Evolutionary conservation across 208 protist species (phyloP), one percentile per base, ranked within the genome.

Genomic region (Trypanosoma brucei): DNA sequence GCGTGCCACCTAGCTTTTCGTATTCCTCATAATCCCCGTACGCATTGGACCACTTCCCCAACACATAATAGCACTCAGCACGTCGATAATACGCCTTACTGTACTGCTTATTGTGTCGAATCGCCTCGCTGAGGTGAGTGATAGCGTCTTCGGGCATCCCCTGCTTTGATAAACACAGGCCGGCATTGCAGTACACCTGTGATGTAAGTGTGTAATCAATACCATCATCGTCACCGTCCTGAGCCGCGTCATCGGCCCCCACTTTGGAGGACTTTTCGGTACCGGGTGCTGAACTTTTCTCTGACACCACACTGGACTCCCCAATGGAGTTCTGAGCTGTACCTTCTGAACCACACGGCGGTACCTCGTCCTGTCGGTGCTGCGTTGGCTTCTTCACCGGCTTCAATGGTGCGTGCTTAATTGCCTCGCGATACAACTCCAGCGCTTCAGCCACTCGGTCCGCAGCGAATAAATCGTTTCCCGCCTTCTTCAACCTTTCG

Each of bases 11-110:
- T 3, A 94, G 76, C 37, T 93, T 82, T 59, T 91, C 84, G 55
- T 94, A 82, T 42, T 58, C 77, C 48, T 97, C 84, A 54, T 91
- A 97, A 75, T 98, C 96, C 44, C 74, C 81, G 35, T 90, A 83
- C 0, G 93, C 87, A 36, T 80, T 87, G 8, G 82, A 86, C 69
- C 82, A 88, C 70, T 97, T 97, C 36, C 84, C 65, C 13, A 93
- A 57, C 42, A 67, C 62, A 61, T 95, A 95, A 65, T 97, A 93
- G 61, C 91, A 90, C 44, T 95, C 86, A 2, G 92, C 95, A 8
- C 95, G 82, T 30, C 92, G 83, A 36, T 92, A 46, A 51, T 83
- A 89, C 0, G 88, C 89, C 66, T 97, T 97, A 11, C 75, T 38
- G 53, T 97, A 96, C 39, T 61, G 40, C 13, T 72, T 65, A 49